Evolutionary conservation across 805 yeast genomes (phyloP).

Genomic region (Candida montana): DNA sequence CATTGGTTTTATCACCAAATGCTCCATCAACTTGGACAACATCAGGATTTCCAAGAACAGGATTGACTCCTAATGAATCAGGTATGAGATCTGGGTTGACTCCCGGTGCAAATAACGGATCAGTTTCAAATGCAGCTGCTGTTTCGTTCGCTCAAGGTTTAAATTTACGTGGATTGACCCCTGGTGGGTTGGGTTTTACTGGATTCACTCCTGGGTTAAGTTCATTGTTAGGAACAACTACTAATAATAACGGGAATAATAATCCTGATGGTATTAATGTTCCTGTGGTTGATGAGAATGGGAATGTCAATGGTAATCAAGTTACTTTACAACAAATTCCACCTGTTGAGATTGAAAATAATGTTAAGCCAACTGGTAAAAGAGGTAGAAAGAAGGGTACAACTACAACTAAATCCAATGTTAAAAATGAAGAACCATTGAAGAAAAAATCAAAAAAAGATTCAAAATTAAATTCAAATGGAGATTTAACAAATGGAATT

Average conservation of each 20-base stretch:
- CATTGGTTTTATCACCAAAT: slow-evolving; percentile 29
- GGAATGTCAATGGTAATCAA: no score
- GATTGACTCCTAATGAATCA: slow-evolving; percentile 74
- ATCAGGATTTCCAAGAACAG: slow-evolving; percentile 36
- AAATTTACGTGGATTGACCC: slow-evolving; percentile 21
- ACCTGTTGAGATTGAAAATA: neutral
- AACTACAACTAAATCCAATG: neutral
- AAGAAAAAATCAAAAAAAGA: slow-evolving; percentile 4
- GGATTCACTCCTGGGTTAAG: slow-evolving; percentile 34
- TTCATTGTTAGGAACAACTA: slow-evolving; percentile 17
- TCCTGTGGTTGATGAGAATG: neutral
- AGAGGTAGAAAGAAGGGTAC: slow-evolving; percentile 14
- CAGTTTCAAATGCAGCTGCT: slow-evolving; percentile 28
- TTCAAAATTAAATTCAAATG: neutral
- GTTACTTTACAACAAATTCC: no score
- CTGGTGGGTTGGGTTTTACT: slow-evolving; percentile 21
- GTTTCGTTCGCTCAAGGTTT: slow-evolving; percentile 28
- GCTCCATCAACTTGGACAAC: slow-evolving; percentile 21
- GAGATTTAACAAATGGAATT: neutral
- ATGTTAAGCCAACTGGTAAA: slow-evolving; percentile 3
- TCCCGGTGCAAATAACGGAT: slow-evolving; percentile 44
- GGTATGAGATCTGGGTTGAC: slow-evolving; percentile 66
- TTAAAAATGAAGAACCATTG: slow-evolving; percentile 2
- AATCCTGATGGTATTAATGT: neutral
- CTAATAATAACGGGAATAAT: neutral